Conservation (phyloP, 768 basidiomycete species). For the Mycena chlorophos region DNA sequence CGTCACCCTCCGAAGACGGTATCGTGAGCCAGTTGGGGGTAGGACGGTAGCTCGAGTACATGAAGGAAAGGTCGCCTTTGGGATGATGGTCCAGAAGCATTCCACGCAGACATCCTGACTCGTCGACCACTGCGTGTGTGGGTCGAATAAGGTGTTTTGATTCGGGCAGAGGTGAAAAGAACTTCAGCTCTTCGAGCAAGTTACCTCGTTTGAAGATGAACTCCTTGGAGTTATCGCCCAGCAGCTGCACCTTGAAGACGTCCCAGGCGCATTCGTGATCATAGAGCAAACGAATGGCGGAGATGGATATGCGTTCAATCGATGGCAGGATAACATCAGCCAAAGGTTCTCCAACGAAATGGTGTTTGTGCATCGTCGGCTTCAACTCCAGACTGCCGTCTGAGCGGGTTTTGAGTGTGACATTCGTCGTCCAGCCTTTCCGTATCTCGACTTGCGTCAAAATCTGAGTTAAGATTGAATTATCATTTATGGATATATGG, state of each 20-base stretch:
- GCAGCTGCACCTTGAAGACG: background rate
- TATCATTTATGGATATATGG: background rate
- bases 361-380: background rate
- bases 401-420: background rate
- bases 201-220: background rate
- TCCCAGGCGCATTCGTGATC: background rate
- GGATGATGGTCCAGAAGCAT: background rate
- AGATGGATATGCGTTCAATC: background rate
- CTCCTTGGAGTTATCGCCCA: background rate
- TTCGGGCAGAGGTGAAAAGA: background rate
- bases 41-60: background rate
- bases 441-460: background rate
- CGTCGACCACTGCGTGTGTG: background rate
- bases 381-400: background rate
- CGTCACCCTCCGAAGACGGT: background rate
- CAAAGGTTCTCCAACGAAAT: background rate
- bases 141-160: background rate
- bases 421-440: background rate
- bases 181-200: background rate
- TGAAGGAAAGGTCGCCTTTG: background rate
- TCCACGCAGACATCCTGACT: background rate
- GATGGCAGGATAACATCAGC: background rate
- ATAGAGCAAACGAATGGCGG: background rate
- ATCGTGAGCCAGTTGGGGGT: background rate
- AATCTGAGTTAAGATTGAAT: background rate